These are phyloP conservation scores for Moesziomyces antarcticus DNA, from an alignment of 1,284 basidiomycete species.

Conservation along the genomic window DNA sequence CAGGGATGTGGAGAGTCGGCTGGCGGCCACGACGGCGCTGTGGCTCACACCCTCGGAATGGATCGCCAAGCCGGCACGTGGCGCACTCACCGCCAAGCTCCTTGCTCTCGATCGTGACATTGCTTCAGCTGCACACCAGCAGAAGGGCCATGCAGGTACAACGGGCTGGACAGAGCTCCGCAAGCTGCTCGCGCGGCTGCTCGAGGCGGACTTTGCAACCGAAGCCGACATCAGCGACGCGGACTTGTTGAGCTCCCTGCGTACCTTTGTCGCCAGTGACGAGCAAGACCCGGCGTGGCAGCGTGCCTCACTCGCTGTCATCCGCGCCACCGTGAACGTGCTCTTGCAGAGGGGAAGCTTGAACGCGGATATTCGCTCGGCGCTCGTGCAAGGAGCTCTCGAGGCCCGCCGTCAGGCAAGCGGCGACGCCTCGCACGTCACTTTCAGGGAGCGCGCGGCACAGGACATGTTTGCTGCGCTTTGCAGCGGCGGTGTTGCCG, in stretches of 20 bases:
- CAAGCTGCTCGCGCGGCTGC: constrained; percentile 16
- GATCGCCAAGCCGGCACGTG: constrained; percentile 29
- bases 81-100: constrained; percentile 14
- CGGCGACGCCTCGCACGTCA: constrained; percentile 1
- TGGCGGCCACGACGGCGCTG: constrained; percentile 20
- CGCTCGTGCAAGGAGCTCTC: constrained; percentile 7
- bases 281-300: constrained; percentile 9
- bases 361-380: not conserved
- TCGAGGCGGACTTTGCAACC: constrained; percentile 14
- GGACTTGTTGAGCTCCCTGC: constrained; percentile 8
- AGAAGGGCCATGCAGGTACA: too few species aligned
- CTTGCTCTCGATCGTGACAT: constrained; percentile 27
- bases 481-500: not conserved
- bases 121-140: constrained; percentile 1
- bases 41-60: constrained; percentile 29
- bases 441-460: constrained; percentile 29
- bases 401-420: constrained; percentile 6
- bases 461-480: constrained; percentile 12
- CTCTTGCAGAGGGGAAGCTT: constrained; percentile 12
- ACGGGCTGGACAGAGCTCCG: constrained; percentile 21
- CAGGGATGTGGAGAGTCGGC: constrained; percentile 1
- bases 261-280: not conserved
- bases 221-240: constrained; percentile 14
- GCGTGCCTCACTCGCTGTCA: constrained; percentile 19
- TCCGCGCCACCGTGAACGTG: constrained; percentile 10